These are phyloP conservation scores for Amphichorda felina DNA, from an alignment of 2,329 filamentous ascomycete genomes.

Conservation along the genomic window DNA sequence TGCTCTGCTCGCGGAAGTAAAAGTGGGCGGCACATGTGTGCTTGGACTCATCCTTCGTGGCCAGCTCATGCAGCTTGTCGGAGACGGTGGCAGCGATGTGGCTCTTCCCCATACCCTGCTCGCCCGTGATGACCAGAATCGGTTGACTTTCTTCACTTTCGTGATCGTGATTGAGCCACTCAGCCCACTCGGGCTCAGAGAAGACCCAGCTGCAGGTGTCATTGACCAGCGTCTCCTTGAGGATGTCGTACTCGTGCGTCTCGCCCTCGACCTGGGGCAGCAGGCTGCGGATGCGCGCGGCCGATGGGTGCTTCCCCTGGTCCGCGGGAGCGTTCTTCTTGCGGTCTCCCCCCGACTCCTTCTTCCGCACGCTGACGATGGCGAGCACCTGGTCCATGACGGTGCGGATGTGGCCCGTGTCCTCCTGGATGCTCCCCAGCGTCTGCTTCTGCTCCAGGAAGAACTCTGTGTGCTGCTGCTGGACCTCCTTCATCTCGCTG, in stretches of 20 bases:
- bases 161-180: slow-evolving; percentile 9
- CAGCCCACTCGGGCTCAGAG: slow-evolving; percentile 12
- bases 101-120: slow-evolving; percentile 20
- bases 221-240: slow-evolving; percentile 15
- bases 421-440: slow-evolving; percentile 8
- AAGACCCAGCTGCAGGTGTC: slow-evolving; percentile 19
- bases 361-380: slow-evolving; percentile 2
- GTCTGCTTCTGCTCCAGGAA: slow-evolving; percentile 11
- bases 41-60: slow-evolving; percentile 6
- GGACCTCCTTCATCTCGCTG: slow-evolving; percentile 12
- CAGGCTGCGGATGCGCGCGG: slow-evolving; percentile 11
- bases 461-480: slow-evolving; percentile 11
- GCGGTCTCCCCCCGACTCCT: too few species aligned
- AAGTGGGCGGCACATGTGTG: slow-evolving; percentile 16
- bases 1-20: slow-evolving; percentile 22
- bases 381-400: slow-evolving; percentile 5
- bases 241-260: slow-evolving; percentile 11
- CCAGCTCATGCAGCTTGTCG: slow-evolving; percentile 8
- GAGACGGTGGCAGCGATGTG: slow-evolving; percentile 13
- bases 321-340: too few species aligned
- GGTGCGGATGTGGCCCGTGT: slow-evolving; percentile 11
- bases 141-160: slow-evolving; percentile 1
- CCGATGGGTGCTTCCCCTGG: slow-evolving; percentile 2
- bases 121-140: slow-evolving; percentile 15
- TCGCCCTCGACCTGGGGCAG: slow-evolving; percentile 10